phyloP scores from a whole-genome alignment of 192 early-diverging fungal species.

The Coemansia sp. region DNA sequence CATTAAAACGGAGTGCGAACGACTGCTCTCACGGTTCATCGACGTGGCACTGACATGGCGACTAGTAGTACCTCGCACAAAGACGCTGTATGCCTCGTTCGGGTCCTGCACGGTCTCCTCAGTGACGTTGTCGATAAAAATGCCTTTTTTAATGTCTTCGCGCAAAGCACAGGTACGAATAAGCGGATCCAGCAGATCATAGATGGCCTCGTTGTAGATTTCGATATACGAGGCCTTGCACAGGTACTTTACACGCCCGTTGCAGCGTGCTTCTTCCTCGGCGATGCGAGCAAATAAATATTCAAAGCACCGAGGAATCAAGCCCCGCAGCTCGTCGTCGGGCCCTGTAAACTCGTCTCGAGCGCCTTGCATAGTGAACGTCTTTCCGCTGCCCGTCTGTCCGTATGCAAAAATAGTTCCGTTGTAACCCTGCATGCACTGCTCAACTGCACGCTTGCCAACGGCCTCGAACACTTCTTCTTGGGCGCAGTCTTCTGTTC shows the following conservation, averaged over 20 bases:
- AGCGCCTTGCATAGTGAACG: conserved; percentile 79
- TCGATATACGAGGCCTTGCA: conserved; percentile 91
- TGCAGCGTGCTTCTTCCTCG: conserved; percentile 52
- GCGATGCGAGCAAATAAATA: conserved; percentile 64
- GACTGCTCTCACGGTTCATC: conserved; percentile 85
- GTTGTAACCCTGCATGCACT: conserved; percentile 72
- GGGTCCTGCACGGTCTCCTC: conserved; percentile 66
- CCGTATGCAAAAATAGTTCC: conserved; percentile 78
- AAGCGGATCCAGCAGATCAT: conserved; percentile 78
- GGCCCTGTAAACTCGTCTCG: conserved; percentile 73
- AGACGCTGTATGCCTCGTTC: conserved; percentile 65
- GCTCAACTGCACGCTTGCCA: conserved; percentile 65
- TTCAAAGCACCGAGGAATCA: conserved; percentile 67
- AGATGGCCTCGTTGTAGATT: conserved; percentile 93
- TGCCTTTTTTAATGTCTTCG: conserved; percentile 69
- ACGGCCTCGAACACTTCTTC: conserved; percentile 57
- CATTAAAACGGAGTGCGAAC: conserved; percentile 81
- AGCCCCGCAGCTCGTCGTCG: conserved; percentile 67
- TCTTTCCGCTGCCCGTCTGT: conserved; percentile 77
- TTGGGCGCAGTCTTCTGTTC: conserved; percentile 59
- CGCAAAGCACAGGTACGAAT: conserved; percentile 60
- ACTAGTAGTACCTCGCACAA: conserved; percentile 68
- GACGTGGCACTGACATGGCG: conserved; percentile 68
- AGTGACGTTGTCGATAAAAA: conserved; percentile 68
- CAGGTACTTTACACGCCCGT: conserved; percentile 64